These are phyloP conservation scores for Hypoxylon sp. DNA, from an alignment of 2,329 filamentous ascomycete genomes.

Conservation along the genomic window DNA sequence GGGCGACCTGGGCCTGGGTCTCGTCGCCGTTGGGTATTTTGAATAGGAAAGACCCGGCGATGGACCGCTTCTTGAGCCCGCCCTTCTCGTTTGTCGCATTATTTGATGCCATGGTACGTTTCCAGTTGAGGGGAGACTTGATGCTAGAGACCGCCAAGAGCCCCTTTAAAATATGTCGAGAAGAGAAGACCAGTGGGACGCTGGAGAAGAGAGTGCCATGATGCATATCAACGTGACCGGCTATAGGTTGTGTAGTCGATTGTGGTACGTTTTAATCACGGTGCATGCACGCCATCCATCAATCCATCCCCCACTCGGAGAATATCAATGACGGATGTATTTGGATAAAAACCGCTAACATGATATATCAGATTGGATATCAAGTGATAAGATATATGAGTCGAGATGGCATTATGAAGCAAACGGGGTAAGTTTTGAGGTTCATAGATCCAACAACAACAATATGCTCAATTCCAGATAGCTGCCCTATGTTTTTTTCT, in stretches of 20 bases:
- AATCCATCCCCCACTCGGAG: neutral
- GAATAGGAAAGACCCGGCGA: conserved; percentile 68
- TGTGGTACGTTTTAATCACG: conserved; percentile 27
- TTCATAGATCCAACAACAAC: neutral
- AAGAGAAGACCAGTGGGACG: conserved; percentile 9
- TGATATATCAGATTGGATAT: neutral
- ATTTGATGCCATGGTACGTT: conserved; percentile 42
- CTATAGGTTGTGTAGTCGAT: neutral
- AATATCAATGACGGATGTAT: conserved; percentile 1
- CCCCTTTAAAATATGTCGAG: conserved; percentile 2
- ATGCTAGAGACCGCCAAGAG: neutral
- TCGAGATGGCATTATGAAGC: neutral
- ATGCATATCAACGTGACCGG: conserved; percentile 31
- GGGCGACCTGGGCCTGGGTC: conserved; percentile 65
- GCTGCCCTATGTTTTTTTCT: neutral
- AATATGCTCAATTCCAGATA: neutral
- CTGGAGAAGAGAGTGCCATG: conserved; percentile 29
- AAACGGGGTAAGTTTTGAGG: neutral
- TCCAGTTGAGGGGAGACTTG: conserved; percentile 4
- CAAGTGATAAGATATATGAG: neutral
- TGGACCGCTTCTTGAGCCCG: conserved; percentile 57
- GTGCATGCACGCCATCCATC: neutral
- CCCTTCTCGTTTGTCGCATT: conserved; percentile 13
- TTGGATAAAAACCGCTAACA: neutral
- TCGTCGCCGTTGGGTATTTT: conserved; percentile 58